Evolutionary conservation across 169 alveolate genomes (phyloP).

Genomic region (Theileria parva): DNA sequence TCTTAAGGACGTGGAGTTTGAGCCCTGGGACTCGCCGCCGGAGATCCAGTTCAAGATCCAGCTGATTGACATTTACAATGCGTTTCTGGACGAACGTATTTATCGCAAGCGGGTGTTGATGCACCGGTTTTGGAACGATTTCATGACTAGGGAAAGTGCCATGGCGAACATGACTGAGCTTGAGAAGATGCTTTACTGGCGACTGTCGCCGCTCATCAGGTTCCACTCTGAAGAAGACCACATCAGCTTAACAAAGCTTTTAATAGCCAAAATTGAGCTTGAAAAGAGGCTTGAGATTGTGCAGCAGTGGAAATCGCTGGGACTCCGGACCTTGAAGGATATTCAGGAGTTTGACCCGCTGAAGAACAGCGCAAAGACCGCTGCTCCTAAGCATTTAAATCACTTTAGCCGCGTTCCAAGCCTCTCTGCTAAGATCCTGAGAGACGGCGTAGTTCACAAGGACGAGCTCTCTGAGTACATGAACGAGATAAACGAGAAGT

Average conservation of each 20-base stretch:
- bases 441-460: slow-evolving; percentile 13
- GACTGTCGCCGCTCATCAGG: slow-evolving; percentile 61
- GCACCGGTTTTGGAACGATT: slow-evolving; percentile 62
- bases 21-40: slow-evolving; percentile 60
- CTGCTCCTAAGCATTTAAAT: neutral
- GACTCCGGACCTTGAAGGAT: slow-evolving; percentile 37
- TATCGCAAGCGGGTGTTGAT: slow-evolving; percentile 42
- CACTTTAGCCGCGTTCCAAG: slow-evolving; percentile 10
- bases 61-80: slow-evolving; percentile 54
- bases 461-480: slow-evolving; percentile 9
- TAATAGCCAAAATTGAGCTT: slow-evolving; percentile 42
- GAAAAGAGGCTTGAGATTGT: slow-evolving; percentile 55
- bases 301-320: slow-evolving; percentile 53
- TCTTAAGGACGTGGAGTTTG: slow-evolving; percentile 94
- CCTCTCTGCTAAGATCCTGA: slow-evolving; percentile 19
- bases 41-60: slow-evolving; percentile 59
- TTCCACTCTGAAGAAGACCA: slow-evolving; percentile 61
- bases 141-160: slow-evolving; percentile 26
- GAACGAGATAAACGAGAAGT: slow-evolving; percentile 13
- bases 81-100: slow-evolving; percentile 57
- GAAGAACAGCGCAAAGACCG: slow-evolving; percentile 15
- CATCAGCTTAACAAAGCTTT: slow-evolving; percentile 32
- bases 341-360: slow-evolving; percentile 30
- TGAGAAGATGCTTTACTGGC: slow-evolving; percentile 61
- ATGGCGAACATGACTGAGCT: slow-evolving; percentile 40